These are phyloP conservation scores for Saturnispora zaruensis DNA, from an alignment of 805 yeast genomes.

Conservation along the genomic window DNA sequence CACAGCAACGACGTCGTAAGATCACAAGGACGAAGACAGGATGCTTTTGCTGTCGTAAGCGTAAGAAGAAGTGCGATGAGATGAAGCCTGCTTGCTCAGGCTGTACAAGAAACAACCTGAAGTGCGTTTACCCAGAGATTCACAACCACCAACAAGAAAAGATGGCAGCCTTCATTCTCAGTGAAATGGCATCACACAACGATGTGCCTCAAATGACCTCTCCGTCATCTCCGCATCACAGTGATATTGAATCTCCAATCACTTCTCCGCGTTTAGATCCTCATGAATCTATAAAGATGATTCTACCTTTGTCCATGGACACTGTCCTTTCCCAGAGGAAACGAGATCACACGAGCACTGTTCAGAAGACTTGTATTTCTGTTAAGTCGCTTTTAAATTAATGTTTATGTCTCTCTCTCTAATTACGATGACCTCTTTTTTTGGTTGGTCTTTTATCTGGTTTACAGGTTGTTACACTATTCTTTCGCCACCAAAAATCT, in stretches of 20 bases:
- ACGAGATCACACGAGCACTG: not conserved
- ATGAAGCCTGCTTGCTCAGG: constrained; percentile 29
- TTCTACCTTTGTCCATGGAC: constrained; percentile 8
- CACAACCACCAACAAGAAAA: constrained; percentile 1
- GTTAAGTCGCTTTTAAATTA: constrained; percentile 6
- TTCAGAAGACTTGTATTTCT: constrained; percentile 8
- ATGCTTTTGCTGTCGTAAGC: constrained; percentile 31
- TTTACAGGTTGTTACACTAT: not conserved
- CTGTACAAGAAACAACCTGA: constrained; percentile 27
- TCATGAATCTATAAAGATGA: constrained; percentile 7
- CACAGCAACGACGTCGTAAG: constrained; percentile 13
- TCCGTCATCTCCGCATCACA: constrained; percentile 14
- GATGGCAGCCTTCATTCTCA: constrained; percentile 6
- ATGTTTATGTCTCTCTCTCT: not conserved
- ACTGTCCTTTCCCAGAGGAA: not conserved
- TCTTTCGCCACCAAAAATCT: not conserved
- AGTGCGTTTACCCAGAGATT: constrained; percentile 28
- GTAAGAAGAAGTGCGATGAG: constrained; percentile 34
- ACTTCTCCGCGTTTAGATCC: constrained; percentile 23
- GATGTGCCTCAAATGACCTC: constrained; percentile 7
- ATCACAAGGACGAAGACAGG: constrained; percentile 32
- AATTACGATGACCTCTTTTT: not conserved
- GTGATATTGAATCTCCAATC: constrained; percentile 21
- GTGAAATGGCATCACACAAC: constrained; percentile 10
- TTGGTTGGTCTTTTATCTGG: not conserved